Evolutionary conservation across 306 rosid species (phyloP), one percentile per base, ranked within the genome.

Genomic region (Cucurbita moschata): DNA sequence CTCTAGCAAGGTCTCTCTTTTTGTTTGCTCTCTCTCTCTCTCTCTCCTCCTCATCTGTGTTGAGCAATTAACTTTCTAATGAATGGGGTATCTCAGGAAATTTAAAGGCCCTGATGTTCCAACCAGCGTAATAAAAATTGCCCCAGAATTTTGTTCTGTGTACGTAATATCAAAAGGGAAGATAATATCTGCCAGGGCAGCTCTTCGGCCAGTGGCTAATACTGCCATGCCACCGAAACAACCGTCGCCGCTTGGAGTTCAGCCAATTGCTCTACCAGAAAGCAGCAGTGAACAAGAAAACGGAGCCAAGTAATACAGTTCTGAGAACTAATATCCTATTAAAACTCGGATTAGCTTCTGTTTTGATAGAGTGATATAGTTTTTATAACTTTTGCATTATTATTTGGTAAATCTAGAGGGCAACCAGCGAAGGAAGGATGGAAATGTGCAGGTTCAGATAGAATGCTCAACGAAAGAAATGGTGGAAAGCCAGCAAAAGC

Each of bases 91-190:
- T 79, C 57, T 57, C 74, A 94, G 90, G 81, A 95, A 81, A 65
- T 80, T 91, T n/a, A 95, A 83, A 76, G 80, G 83, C 46, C 51
- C 66, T 70, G 97, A 91, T 76, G 76, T 84, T 57, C 86, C 96
- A 14, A 65, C 82, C 37, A 66, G 84, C 69, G 13, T 95, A 54
- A 75, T 82, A 44, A 95, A 86, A 78, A 63, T 83, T 62, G 96
- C 86, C 58, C 97, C 99, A 5, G 92, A 85, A 39, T 91, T 81
- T 82, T 83, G 96, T 47, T 84, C 86, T 15, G 99, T 95, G 6
- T 89, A 87, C 49, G 83, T 95, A 19, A 88, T 95, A 76, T 88
- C 94, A 0, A 95, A 95, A 73, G 89, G 91, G 84, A 95, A 95
- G 90, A 72, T 86, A 79, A 60, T 86, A 30, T 78, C 88, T 7